These are phyloP conservation scores for Spergularia bocconei DNA, from an alignment of 148 eudicot genomes.

Conservation along the genomic window DNA sequence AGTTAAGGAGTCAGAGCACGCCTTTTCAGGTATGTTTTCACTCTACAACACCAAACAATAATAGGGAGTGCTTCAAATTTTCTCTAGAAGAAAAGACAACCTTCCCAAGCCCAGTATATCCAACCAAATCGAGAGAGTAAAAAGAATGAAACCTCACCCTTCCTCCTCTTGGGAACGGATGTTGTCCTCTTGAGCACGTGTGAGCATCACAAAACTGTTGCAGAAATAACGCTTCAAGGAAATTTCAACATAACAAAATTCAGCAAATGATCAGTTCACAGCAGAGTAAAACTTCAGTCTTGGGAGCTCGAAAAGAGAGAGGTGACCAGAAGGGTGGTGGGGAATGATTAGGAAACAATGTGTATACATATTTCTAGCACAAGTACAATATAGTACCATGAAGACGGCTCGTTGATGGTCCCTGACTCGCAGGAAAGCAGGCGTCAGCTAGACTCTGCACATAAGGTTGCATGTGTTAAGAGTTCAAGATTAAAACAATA, in stretches of 20 bases:
- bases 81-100: background rate
- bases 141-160: constrained; percentile 48
- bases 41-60: too few relatives aligned
- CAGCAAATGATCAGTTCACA: constrained; percentile 4
- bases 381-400: constrained; percentile 53
- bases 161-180: constrained; percentile 76
- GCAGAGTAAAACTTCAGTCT: background rate
- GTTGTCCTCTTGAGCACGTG: constrained; percentile 58
- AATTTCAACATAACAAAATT: background rate
- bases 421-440: constrained; percentile 72
- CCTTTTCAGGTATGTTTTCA: too few relatives aligned
- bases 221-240: constrained; percentile 62
- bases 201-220: constrained; percentile 93
- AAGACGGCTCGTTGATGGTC: constrained; percentile 80
- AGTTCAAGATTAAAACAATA: constrained; percentile 18
- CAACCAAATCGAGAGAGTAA: background rate
- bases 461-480: constrained; percentile 15
- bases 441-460: constrained; percentile 76
- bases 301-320: background rate
- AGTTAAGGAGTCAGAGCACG: too few relatives aligned
- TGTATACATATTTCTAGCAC: background rate
- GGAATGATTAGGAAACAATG: background rate
- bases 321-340: too few relatives aligned
- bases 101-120: background rate
- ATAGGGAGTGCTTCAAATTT: background rate